phyloP scores from a whole-genome alignment of 1,284 basidiomycete genomes.

The Takashimella koratensis region DNA sequence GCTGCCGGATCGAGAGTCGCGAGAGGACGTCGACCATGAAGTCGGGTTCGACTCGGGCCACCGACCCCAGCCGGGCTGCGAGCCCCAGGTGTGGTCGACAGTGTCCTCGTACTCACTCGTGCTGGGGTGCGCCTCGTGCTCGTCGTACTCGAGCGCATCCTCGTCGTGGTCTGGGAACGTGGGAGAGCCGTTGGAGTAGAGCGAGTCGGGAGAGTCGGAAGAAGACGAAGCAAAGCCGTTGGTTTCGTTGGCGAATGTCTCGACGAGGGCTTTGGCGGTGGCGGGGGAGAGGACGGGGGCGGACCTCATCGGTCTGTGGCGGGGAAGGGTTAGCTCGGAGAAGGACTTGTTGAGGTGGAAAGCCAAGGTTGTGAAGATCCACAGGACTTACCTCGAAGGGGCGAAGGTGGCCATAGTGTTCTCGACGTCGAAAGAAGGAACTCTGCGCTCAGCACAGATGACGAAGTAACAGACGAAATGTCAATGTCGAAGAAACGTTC shows the following conservation, averaged over 20 bases:
- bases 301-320: not conserved
- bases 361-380: too few species aligned
- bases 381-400: not conserved
- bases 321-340: too few species aligned
- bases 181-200: slow-evolving; percentile 28
- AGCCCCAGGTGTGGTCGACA: not conserved
- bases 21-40: not conserved
- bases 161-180: slow-evolving; percentile 15
- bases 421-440: not conserved
- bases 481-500: not conserved
- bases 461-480: not conserved
- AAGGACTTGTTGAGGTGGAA: too few species aligned
- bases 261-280: slow-evolving; percentile 9
- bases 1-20: not conserved
- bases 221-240: slow-evolving; percentile 9
- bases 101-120: slow-evolving; percentile 6
- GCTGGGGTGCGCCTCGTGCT: not conserved
- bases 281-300: slow-evolving; percentile 13
- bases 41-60: slow-evolving; percentile 16
- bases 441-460: not conserved
- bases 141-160: slow-evolving; percentile 23
- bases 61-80: slow-evolving; percentile 17
- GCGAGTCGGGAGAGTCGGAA: slow-evolving; percentile 33
- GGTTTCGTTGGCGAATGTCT: slow-evolving; percentile 10
- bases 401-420: too few species aligned